A percentile compares a stretch with the other conserved stretches of the same genome.
Conservation (phyloP, 306 rosid species). For the Inga leiocalycina region DNA sequence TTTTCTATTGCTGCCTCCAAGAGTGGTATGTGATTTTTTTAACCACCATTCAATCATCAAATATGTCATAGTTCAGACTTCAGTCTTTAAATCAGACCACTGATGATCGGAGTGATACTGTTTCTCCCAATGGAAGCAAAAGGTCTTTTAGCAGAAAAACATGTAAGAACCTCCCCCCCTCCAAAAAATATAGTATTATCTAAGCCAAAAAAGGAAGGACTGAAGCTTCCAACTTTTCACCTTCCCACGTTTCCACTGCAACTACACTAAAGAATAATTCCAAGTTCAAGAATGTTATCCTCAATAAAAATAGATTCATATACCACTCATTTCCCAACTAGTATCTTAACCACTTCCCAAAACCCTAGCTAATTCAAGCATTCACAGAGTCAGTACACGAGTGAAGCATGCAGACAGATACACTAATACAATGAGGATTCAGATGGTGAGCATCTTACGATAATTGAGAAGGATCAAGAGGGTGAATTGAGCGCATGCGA, state of each 20-base stretch:
- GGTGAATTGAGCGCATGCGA: constrained; percentile 88
- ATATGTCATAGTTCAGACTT: background rate
- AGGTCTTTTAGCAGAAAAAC: background rate
- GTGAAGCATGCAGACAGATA: background rate
- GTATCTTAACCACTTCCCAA: background rate
- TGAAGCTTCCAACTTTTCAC: background rate
- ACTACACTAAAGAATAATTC: background rate
- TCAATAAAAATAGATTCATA: background rate
- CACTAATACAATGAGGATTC: background rate
- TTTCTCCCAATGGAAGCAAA: background rate
- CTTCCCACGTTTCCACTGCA: constrained; percentile 1
- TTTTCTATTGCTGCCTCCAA: background rate
- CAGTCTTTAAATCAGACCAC: background rate
- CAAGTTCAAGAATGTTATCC: background rate
- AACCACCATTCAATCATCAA: background rate
- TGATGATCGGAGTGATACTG: background rate
- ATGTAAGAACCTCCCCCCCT: background rate
- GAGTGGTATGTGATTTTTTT: background rate
- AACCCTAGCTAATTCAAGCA: constrained; percentile 6
- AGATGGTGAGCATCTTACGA: constrained; percentile 41
- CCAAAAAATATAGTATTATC: background rate
- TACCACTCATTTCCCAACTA: background rate
- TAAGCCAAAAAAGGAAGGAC: background rate
- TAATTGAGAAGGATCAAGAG: constrained; percentile 80
- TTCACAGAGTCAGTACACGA: background rate